Evolutionary conservation across 257 asterid species (phyloP), one percentile per base, ranked within the genome.

Genomic region (Linaria vulgaris): DNA sequence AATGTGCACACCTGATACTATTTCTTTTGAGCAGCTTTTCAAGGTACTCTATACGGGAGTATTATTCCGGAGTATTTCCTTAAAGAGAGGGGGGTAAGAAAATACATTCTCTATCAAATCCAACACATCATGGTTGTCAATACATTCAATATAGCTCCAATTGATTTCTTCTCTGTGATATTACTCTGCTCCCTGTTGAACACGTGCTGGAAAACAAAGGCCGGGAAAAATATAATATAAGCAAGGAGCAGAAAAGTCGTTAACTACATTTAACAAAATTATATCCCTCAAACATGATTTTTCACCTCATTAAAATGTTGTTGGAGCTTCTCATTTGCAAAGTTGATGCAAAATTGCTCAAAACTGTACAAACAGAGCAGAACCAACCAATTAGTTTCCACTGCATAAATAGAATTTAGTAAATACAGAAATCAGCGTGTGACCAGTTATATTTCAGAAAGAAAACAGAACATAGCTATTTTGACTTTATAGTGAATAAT

Each of bases 111-210:
- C 99, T 67, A 90, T 94, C 69, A 94, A 80, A 74, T 94, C 97
- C 78, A 94, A 70, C 74, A 94, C 99, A 84, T 94, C 99, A 74
- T 94, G 99, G 80, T 94, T 94, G 88, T 94, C 99, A 65, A 94
- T 90, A 78, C 85, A 94, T 74, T 94, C 99, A 62, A 94, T 94
- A 74, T 94, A 94, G 78, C 99, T 94, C 99, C 99, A 94, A 72
- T 90, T 77, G 72, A 94, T 94, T 76, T 77, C 85, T 78, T 94
- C 99, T 76, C 69, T 87, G 66, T 69, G 90, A 80, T 94, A 94
- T 76, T 94, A 97, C 80, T 94, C 80, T 94, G 99, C 88, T 94
- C 99, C 99, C 90, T 94, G 89, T 94, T 94, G 76, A 94, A 94
- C 52, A 94, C 99, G 47, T 94, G 97, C 99, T 94, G 92, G 63